A percentile compares a stretch with the other conserved stretches of the same genome.
Conservation (phyloP, 2,329 filamentous ascomycete genomes). For the Beauveria brongniartii region DNA sequence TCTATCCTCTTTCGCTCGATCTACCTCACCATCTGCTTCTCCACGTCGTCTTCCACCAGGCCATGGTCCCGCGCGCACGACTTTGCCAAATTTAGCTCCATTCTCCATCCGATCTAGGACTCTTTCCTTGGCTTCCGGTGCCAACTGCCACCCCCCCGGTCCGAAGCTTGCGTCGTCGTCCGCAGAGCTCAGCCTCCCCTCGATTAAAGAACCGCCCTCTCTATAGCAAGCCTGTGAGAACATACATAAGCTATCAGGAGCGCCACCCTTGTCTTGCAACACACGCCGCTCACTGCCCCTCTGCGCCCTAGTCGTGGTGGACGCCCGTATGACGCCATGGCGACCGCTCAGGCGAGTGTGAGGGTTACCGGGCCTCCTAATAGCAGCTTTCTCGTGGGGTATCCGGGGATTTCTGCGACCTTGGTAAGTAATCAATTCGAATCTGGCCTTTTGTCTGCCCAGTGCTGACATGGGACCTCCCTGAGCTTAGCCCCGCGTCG, state of each 20-base stretch:
- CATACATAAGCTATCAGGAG: neutral
- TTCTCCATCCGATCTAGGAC: neutral
- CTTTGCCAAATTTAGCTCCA: neutral
- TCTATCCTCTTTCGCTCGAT: neutral
- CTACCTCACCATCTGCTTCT: neutral
- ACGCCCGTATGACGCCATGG: conserved; percentile 49
- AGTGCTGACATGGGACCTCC: conserved; percentile 15
- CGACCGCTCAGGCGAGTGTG: conserved; percentile 46
- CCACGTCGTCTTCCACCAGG: neutral
- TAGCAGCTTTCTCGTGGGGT: conserved; percentile 92
- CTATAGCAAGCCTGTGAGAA: neutral
- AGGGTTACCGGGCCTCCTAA: conserved; percentile 96
- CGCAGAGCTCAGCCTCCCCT: neutral
- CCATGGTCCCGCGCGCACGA: neutral
- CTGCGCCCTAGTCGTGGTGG: conserved; percentile 28
- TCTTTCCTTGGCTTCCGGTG: neutral
- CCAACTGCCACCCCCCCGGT: neutral
- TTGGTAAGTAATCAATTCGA: conserved; percentile 56
- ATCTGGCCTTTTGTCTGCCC: neutral
- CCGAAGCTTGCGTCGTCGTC: neutral
- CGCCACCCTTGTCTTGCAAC: neutral
- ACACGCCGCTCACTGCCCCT: neutral
- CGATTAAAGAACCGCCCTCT: neutral
- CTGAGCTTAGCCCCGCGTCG: conserved; percentile 73
- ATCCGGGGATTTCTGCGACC: conserved; percentile 95